phyloP scores from a whole-genome alignment of 2,329 filamentous ascomycete species.

The Polychaeton citri region DNA sequence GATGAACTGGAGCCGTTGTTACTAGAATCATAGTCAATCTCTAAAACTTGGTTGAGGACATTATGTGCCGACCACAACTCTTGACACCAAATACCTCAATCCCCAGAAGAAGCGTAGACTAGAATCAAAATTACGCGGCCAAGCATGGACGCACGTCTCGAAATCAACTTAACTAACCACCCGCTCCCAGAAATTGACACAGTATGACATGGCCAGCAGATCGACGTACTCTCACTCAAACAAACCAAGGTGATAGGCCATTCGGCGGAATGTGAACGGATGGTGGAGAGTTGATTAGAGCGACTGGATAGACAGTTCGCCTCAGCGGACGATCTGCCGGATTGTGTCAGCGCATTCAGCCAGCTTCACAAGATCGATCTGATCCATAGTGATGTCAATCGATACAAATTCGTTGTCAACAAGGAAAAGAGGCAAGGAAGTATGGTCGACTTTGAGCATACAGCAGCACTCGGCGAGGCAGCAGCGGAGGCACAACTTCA shows the following conservation, averaged over 20 bases:
- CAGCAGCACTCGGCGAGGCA: not conserved
- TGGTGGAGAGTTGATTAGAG: constrained; percentile 4
- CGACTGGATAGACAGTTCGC: constrained; percentile 2
- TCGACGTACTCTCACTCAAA: constrained; percentile 14
- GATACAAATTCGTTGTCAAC: constrained; percentile 6
- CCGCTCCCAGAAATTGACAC: constrained; percentile 6
- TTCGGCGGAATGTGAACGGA: constrained; percentile 2
- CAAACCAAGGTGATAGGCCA: constrained; percentile 3
- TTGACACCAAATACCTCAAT: constrained; percentile 15
- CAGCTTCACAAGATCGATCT: constrained; percentile 5
- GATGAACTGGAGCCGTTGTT: not conserved
- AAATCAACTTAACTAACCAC: constrained; percentile 8
- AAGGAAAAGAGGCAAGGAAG: constrained; percentile 1
- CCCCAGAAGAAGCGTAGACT: constrained; percentile 15
- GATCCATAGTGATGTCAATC: constrained; percentile 7
- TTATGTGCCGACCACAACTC: constrained; percentile 21
- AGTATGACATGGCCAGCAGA: constrained; percentile 12
- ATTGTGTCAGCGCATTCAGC: constrained; percentile 2
- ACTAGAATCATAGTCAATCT: not conserved
- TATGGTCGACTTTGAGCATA: constrained; percentile 7
- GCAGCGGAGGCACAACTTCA: not conserved
- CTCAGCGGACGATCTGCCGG: constrained; percentile 3
- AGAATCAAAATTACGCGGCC: constrained; percentile 11
- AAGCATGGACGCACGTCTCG: constrained; percentile 5
- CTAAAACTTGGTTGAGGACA: constrained; percentile 10